phyloP scores from a whole-genome alignment of 2,329 filamentous ascomycete species.

The Allantophomopsis cytisporea region DNA sequence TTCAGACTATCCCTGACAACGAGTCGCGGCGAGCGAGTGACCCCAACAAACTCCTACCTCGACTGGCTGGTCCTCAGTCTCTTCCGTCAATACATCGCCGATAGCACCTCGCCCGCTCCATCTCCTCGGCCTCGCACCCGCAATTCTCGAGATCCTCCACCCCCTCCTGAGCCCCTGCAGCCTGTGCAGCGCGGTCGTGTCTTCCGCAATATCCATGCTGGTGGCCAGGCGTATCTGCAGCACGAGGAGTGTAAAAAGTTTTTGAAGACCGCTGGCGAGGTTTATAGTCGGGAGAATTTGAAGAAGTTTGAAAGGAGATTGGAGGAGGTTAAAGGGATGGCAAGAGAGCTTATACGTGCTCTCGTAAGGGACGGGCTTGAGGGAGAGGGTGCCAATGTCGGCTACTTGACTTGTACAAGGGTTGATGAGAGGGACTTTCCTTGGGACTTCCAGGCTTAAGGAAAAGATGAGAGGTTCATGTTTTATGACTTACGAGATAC shows the following conservation, averaged over 20 bases:
- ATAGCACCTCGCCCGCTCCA: constrained; percentile 67
- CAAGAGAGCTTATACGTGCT: constrained; percentile 69
- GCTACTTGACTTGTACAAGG: constrained; percentile 52
- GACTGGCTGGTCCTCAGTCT: constrained; percentile 82
- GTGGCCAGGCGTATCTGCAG: constrained; percentile 50
- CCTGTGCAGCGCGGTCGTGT: constrained; percentile 43
- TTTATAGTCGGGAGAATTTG: constrained; percentile 79
- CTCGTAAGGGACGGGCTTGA: constrained; percentile 79
- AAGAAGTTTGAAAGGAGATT: constrained; percentile 74
- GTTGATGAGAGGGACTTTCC: constrained; percentile 49
- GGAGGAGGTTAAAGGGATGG: constrained; percentile 78
- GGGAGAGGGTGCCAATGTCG: constrained; percentile 47
- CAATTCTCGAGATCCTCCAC: constrained; percentile 9
- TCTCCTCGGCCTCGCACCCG: constrained; percentile 21
- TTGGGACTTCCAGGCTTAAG: constrained; percentile 24
- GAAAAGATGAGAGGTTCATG: too few relatives aligned
- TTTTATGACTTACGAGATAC: too few relatives aligned
- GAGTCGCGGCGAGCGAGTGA: constrained; percentile 68
- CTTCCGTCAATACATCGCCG: constrained; percentile 87
- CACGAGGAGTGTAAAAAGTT: constrained; percentile 89
- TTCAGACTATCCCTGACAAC: constrained; percentile 73
- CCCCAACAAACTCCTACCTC: constrained; percentile 64
- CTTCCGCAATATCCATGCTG: constrained; percentile 61
- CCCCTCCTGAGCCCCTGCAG: constrained; percentile 17
- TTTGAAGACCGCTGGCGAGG: constrained; percentile 66